phyloP scores from a whole-genome alignment of 495 filamentous ascomycete species.

The Darksidea phi region DNA sequence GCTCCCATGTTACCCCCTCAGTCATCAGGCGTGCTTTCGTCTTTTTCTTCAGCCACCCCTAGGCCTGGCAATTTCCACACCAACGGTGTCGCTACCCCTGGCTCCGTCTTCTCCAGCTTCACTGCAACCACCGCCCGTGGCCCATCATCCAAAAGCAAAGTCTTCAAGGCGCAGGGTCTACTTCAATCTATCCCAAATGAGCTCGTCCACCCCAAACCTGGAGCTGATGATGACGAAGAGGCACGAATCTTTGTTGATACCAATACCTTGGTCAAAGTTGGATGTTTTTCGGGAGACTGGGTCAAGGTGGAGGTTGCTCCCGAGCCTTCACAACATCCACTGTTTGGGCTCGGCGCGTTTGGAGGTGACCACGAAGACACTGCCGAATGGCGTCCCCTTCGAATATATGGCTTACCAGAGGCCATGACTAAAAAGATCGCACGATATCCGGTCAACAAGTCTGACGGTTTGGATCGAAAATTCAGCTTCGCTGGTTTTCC shows the following conservation, averaged over 20 bases:
- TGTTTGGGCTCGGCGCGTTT: slow-evolving; percentile 54
- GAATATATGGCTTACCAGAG: slow-evolving; percentile 84
- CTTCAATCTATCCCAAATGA: slow-evolving; percentile 70
- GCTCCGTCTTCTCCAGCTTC: slow-evolving; percentile 80
- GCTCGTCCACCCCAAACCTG: slow-evolving; percentile 78
- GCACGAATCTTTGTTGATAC: slow-evolving; percentile 85
- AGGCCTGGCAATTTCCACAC: slow-evolving; percentile 57
- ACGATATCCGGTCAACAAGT: slow-evolving; percentile 54
- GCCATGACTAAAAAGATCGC: slow-evolving; percentile 48
- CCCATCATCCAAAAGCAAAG: slow-evolving; percentile 54
- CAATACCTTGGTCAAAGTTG: slow-evolving; percentile 76
- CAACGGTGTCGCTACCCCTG: slow-evolving; percentile 72
- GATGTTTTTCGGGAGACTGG: slow-evolving; percentile 98
- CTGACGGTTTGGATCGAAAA: slow-evolving; percentile 44
- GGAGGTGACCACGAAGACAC: slow-evolving; percentile 51
- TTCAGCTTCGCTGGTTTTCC: slow-evolving; percentile 55
- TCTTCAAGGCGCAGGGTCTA: slow-evolving; percentile 79
- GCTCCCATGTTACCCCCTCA: slow-evolving; percentile 72
- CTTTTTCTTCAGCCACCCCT: slow-evolving; percentile 69
- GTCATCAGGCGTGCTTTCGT: slow-evolving; percentile 66
- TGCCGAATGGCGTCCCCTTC: slow-evolving; percentile 70
- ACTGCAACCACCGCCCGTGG: slow-evolving; percentile 74
- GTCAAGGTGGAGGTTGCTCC: slow-evolving; percentile 75
- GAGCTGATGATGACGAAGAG: slow-evolving; percentile 82
- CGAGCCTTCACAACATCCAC: slow-evolving; percentile 57